These are phyloP conservation scores for Dryas drummondii DNA, from an alignment of 306 rosid genomes.

Conservation along the genomic window DNA sequence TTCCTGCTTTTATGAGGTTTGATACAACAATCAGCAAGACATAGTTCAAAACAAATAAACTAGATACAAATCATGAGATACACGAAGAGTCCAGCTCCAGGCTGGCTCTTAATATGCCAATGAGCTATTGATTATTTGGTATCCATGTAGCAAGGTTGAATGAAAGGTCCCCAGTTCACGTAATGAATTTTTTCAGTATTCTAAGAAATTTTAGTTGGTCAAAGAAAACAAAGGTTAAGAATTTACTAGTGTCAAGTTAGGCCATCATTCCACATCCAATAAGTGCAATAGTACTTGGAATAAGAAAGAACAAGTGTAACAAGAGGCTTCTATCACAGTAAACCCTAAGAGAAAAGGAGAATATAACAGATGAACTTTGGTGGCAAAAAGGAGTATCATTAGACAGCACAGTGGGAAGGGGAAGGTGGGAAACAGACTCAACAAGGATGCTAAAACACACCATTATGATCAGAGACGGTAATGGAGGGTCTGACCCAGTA, in stretches of 20 bases:
- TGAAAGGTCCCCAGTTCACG: background rate
- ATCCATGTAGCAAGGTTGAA: background rate
- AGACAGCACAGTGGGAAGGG: constrained; percentile 12
- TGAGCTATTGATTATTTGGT: background rate
- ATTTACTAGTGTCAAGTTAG: background rate
- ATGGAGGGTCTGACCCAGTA: constrained; percentile 97
- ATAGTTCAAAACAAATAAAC: background rate
- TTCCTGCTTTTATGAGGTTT: background rate
- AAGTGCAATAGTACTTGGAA: background rate
- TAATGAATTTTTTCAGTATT: background rate
- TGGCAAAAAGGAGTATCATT: background rate
- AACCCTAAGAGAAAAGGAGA: background rate
- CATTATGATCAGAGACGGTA: constrained; percentile 87
- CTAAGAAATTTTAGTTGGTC: background rate
- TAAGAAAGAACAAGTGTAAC: background rate
- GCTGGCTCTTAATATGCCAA: background rate
- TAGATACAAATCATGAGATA: background rate
- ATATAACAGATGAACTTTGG: background rate
- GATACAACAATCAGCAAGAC: background rate
- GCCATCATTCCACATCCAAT: background rate
- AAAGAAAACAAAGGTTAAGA: background rate
- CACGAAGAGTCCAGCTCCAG: background rate
- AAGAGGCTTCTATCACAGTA: background rate
- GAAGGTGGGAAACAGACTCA: constrained; percentile 4
- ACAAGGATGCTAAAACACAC: constrained; percentile 45